Evolutionary conservation across 441 rosid genomes (phyloP), one percentile per base, ranked within the genome.

Genomic region (Cnidoscolus chayamansa): DNA sequence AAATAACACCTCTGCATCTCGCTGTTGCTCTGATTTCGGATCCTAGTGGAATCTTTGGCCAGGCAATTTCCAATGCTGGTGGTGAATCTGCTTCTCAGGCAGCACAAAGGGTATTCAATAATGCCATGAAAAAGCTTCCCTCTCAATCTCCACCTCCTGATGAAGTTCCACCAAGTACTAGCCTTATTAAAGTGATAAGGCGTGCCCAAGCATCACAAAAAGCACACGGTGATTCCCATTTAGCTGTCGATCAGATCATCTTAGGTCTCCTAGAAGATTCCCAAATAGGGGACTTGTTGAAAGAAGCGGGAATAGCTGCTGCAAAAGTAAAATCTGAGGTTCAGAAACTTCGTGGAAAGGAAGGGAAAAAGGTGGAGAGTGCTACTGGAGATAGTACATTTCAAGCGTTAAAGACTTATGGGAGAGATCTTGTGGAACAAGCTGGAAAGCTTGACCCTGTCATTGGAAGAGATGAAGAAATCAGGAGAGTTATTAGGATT

Each of bases 371-470:
- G 74, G 98, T 94, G 67, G 96, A 92, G 82, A 94, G 93, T 67
- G 98, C 97, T 30, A 77, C 94, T 4, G 97, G 94, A 1, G 98
- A 92, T 37, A 81, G 93, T 1, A 86, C 53, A 40, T 92, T 88
- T 40, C 97, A 94, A 67, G 97, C 97, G 32, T 70, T 94, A 75
- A 90, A 92, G 86, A 90, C 96, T 15, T 92, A 94, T 32, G 98
- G 98, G 2, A 82, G 93, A 56, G 97, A 94, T 61, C 88, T 94
- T 12, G 97, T 94, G 25, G 97, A 94, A 77, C 90, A 88, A 74
- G 98, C 98, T 10, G 97, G 97, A 53, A 94, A 94, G 81, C 91
- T 94, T 61, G 98, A 94, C 77, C 97, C 97, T 0, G 98, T 94
- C 10, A 92, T 94, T 40, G 98, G 98, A 15, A 76, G 83, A 0